Base-by-base conservation (phyloP, 139 green algal genomes). In the Spirogloea muscicola region DNA sequence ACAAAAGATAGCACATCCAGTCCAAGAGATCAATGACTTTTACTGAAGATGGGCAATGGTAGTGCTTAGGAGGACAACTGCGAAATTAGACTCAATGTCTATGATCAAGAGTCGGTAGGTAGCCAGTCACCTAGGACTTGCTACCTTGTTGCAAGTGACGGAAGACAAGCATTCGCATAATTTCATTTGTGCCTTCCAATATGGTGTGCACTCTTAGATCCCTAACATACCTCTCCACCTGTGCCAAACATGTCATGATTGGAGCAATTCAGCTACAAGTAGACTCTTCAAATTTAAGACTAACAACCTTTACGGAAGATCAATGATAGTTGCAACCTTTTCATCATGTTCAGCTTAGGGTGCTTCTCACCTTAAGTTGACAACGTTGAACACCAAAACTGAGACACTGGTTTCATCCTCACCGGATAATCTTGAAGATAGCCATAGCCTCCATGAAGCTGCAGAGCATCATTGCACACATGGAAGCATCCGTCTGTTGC, bases 161-260 rank as follows among this genome's bases (percentile, higher is more conserved):
- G 27, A 39, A 27, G 37, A 93, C 88, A 55, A 93, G 86, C 10
- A 91, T 29, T 1, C 86, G 55, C 88, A 93, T 93, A 68, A 93
- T 84, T 77, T 93, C 86, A 46, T 93, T 93, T 36, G 88, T 92
- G 25, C 88, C 86, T 67, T 95, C 90, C 73, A 95, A 77, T 37
- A 95, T 92, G 57, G 77, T 88, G 79, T 95, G 90, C 39, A 95
- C 90, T 3, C 90, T 62, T 55, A 95, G 68, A 76, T 95, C 90
- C 2, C 90, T 72, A 62, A 91, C 34, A 5, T 87, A 84, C 6
- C 90, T 65, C 86, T 95, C 90, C 25, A 92, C 51, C 72, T 79
- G 49, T 7, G 3, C 59, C 59, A 31, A 29, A 29, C 59, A 33
- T 7, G 6, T 36, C 13, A 41, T 13, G 21, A 55, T 21, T 31